These are phyloP conservation scores for Thermomucor indicae-seudaticae DNA, from an alignment of 371 early-diverging fungal species.

Conservation along the genomic window DNA sequence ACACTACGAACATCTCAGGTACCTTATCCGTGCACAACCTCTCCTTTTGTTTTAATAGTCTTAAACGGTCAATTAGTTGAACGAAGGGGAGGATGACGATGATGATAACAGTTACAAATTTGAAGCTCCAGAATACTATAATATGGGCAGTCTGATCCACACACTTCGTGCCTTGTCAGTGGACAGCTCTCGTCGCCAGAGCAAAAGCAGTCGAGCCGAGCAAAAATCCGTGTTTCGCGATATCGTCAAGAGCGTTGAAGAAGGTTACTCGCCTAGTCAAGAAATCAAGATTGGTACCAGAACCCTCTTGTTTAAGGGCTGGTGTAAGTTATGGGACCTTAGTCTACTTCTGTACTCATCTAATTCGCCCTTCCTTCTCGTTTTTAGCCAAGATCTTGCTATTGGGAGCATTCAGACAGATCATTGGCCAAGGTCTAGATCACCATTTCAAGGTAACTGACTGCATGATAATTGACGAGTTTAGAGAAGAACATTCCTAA, in stretches of 20 bases:
- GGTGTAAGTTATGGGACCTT: conserved; percentile 24
- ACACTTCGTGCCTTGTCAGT: conserved; percentile 52
- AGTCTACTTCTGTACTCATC: not conserved
- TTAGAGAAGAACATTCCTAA: not conserved
- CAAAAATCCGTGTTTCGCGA: conserved; percentile 70
- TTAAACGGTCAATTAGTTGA: not conserved
- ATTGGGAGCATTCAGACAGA: conserved; percentile 25
- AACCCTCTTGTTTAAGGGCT: conserved; percentile 41
- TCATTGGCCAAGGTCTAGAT: conserved; percentile 33
- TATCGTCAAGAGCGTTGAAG: conserved; percentile 65
- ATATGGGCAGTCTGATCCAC: conserved; percentile 54
- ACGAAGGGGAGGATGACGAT: conserved; percentile 16
- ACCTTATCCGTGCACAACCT: conserved; percentile 1
- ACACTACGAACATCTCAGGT: conserved; percentile 15
- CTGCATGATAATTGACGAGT: not conserved
- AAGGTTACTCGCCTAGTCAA: conserved; percentile 42
- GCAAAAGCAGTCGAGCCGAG: conserved; percentile 56
- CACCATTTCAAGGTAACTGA: conserved; percentile 22
- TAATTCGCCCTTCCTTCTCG: not conserved
- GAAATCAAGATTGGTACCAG: conserved; percentile 44
- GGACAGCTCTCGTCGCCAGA: conserved; percentile 57
- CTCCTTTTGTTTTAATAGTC: not conserved
- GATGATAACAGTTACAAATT: conserved; percentile 14
- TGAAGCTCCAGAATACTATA: conserved; percentile 48
- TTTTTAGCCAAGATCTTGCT: conserved; percentile 26